phyloP scores from a whole-genome alignment of 805 yeast genomes.

The Ogataea wickerhamii region DNA sequence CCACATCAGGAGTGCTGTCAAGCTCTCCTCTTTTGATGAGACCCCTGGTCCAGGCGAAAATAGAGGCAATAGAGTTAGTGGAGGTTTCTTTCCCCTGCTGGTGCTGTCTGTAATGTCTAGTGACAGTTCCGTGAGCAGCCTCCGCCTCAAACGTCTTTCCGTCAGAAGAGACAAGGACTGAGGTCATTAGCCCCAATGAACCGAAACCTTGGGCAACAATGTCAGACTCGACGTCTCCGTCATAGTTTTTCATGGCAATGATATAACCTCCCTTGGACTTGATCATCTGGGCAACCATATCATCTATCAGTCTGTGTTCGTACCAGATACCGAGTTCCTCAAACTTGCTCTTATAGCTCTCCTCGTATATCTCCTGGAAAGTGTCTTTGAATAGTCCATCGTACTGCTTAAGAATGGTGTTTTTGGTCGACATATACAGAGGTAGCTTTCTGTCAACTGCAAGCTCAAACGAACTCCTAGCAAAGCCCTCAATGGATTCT shows the following conservation, averaged over 20 bases:
- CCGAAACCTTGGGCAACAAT: conserved; percentile 98
- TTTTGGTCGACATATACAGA: conserved; percentile 85
- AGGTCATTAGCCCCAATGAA: conserved; percentile 94
- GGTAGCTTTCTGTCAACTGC: conserved; percentile 78
- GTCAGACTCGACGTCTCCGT: conserved; percentile 96
- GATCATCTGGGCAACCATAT: conserved; percentile 98
- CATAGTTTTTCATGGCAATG: conserved; percentile 96
- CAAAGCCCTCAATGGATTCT: conserved; percentile 85
- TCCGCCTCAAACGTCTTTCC: conserved; percentile 94
- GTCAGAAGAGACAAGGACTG: conserved; percentile 94
- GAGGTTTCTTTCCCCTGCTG: conserved; percentile 97
- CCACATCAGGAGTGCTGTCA: conserved; percentile 83
- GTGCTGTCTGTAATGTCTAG: conserved; percentile 93
- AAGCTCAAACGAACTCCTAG: conserved; percentile 86
- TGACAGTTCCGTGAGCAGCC: conserved; percentile 99
- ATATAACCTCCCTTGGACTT: conserved; percentile 93
- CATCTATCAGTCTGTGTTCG: conserved; percentile 95
- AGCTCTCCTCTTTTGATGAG: conserved; percentile 86
- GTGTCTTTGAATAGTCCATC: conserved; percentile 96
- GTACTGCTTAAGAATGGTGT: conserved; percentile 89
- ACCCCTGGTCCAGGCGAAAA: conserved; percentile 96
- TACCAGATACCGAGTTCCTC: conserved; percentile 87
- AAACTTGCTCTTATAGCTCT: conserved; percentile 64
- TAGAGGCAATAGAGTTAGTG: conserved; percentile 95
- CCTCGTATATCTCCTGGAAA: conserved; percentile 75